Conservation (phyloP, 2,329 filamentous ascomycete species). For the Xylaria sp. region DNA sequence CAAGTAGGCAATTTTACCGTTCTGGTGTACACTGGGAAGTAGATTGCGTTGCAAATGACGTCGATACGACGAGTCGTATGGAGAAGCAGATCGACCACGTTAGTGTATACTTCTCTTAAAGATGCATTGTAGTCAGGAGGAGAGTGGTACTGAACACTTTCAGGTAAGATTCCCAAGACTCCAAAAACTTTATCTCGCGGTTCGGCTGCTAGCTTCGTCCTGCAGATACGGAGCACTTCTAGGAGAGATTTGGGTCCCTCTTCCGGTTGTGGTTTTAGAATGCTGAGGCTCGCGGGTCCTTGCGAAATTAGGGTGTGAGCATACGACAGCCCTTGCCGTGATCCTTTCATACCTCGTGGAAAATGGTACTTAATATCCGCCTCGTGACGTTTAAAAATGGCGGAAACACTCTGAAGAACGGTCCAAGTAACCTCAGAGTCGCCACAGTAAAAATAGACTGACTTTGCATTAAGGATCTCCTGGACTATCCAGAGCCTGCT, state of each 20-base stretch:
- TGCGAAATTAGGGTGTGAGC: constrained; percentile 24
- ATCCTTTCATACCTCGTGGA: constrained; percentile 7
- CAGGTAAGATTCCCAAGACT: constrained; percentile 49
- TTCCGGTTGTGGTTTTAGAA: constrained; percentile 29
- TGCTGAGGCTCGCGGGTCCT: constrained; percentile 12
- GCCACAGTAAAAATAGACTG: constrained; percentile 44
- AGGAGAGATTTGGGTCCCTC: constrained; percentile 37
- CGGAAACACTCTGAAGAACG: not conserved
- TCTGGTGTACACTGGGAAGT: constrained; percentile 46
- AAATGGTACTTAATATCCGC: constrained; percentile 6
- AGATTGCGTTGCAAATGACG: constrained; percentile 51
- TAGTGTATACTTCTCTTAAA: constrained; percentile 50
- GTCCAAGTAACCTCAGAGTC: constrained; percentile 39
- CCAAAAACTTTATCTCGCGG: constrained; percentile 53
- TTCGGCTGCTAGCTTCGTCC: constrained; percentile 47
- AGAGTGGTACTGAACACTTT: constrained; percentile 45
- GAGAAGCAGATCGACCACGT: constrained; percentile 50
- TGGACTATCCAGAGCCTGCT: constrained; percentile 51
- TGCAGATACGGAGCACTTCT: constrained; percentile 42
- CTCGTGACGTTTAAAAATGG: not conserved
- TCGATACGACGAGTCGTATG: constrained; percentile 45
- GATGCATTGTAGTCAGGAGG: constrained; percentile 48
- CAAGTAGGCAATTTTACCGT: constrained; percentile 48
- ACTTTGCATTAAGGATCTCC: constrained; percentile 45
- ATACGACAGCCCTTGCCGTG: constrained; percentile 26